These are phyloP conservation scores for Cyclanthera cordifolia DNA, from an alignment of 306 rosid genomes.

Conservation along the genomic window DNA sequence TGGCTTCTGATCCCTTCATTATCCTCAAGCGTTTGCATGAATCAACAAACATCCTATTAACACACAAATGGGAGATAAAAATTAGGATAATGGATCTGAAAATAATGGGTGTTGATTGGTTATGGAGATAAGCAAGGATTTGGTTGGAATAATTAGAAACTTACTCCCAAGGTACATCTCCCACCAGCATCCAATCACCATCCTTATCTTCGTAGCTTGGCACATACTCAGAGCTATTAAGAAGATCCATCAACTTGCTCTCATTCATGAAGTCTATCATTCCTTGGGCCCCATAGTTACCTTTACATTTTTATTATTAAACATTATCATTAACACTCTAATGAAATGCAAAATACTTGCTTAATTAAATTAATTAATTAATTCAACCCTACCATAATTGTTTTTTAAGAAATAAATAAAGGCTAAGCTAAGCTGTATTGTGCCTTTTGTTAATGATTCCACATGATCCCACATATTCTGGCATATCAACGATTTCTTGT, in stretches of 20 bases:
- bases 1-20: constrained; percentile 98
- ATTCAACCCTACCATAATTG: not conserved
- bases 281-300: constrained; percentile 90
- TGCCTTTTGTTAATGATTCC: constrained; percentile 12
- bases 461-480: constrained; percentile 16
- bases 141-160: constrained; percentile 25
- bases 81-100: not conserved
- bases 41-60: constrained; percentile 74
- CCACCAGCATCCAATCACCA: constrained; percentile 99
- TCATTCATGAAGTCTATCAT: constrained; percentile 99
- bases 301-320: constrained; percentile 29
- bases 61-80: not conserved
- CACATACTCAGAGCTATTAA: constrained; percentile 93
- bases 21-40: constrained; percentile 98
- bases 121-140: not conserved
- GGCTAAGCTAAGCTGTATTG: constrained; percentile 4
- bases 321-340: not conserved
- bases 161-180: constrained; percentile 99
- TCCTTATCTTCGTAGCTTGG: constrained; percentile 99
- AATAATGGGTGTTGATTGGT: not conserved
- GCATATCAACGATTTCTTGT: constrained; percentile 3
- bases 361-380: too few relatives aligned
- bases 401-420: not conserved
- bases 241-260: constrained; percentile 98
- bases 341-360: not conserved